phyloP scores from a whole-genome alignment of 2,329 filamentous ascomycete species.

The Ascochyta clinopodiicola region DNA sequence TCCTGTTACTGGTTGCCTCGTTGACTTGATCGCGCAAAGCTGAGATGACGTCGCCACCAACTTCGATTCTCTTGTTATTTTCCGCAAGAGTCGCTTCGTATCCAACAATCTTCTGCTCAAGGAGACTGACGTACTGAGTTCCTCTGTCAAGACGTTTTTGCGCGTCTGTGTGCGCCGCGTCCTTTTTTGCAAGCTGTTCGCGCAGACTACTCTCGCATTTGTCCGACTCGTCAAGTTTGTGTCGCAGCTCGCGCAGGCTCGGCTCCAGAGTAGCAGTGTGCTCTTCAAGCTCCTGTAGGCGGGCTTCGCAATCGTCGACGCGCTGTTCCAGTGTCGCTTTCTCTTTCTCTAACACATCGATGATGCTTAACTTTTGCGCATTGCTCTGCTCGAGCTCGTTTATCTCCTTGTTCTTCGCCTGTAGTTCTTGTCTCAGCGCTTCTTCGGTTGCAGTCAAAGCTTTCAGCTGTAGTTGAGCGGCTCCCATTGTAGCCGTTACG shows the following conservation, averaged over 20 bases:
- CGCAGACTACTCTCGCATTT: slow-evolving; percentile 31
- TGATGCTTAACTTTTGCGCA: slow-evolving; percentile 24
- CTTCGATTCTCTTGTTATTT: slow-evolving; percentile 32
- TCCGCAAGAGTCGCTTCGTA: slow-evolving; percentile 34
- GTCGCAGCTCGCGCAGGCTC: slow-evolving; percentile 25
- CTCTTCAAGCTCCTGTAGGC: slow-evolving; percentile 33
- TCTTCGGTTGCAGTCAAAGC: slow-evolving; percentile 27
- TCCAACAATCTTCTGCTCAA: slow-evolving; percentile 33
- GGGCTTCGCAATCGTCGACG: slow-evolving; percentile 20
- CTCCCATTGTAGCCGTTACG: slow-evolving; percentile 31
- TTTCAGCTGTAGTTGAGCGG: slow-evolving; percentile 31
- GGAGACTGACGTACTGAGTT: slow-evolving; percentile 23
- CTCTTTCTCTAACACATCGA: slow-evolving; percentile 33
- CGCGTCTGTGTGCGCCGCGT: slow-evolving; percentile 23
- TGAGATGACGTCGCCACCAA: slow-evolving; percentile 29
- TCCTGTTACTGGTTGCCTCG: slow-evolving; percentile 26
- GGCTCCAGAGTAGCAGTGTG: slow-evolving; percentile 31
- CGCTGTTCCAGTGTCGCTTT: slow-evolving; percentile 30
- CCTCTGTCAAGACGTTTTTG: slow-evolving; percentile 30
- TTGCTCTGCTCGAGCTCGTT: slow-evolving; percentile 28
- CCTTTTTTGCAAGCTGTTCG: slow-evolving; percentile 31
- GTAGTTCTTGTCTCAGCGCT: slow-evolving; percentile 30
- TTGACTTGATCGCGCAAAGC: slow-evolving; percentile 35
- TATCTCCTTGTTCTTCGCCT: slow-evolving; percentile 38
- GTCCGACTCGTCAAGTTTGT: slow-evolving; percentile 29